phyloP scores from a whole-genome alignment of 768 basidiomycete species.

The Filobasidium floriforme region DNA sequence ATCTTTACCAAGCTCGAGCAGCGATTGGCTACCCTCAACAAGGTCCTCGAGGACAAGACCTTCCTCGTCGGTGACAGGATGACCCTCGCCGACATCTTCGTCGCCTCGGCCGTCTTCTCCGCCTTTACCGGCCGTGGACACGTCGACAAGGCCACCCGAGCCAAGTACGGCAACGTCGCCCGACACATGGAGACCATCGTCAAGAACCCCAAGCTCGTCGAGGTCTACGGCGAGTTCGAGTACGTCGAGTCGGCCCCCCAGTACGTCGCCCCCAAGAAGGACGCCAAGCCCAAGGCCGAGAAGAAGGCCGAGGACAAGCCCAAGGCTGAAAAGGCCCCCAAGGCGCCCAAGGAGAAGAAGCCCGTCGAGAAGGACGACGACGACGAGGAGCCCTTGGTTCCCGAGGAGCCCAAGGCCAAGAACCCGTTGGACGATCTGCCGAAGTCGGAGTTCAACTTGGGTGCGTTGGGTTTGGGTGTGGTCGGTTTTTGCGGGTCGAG shows the following conservation, averaged over 20 bases:
- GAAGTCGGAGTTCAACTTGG: constrained; percentile 47
- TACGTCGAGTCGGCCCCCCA: constrained; percentile 64
- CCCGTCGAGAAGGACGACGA: constrained; percentile 37
- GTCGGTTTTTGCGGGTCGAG: no score
- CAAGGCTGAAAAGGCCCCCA: constrained; percentile 34
- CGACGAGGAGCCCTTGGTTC: constrained; percentile 69
- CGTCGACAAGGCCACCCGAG: constrained; percentile 61
- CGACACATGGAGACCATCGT: constrained; percentile 79
- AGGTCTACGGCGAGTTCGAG: constrained; percentile 56
- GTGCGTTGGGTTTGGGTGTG: no score
- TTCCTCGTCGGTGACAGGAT: constrained; percentile 91
- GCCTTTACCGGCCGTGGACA: constrained; percentile 51
- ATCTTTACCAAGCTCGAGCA: constrained; percentile 46
- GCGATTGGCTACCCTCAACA: constrained; percentile 62
- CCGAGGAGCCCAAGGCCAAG: constrained; percentile 80
- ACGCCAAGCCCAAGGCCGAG: constrained; percentile 30
- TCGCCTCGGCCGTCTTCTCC: constrained; percentile 57
- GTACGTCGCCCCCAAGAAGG: constrained; percentile 68
- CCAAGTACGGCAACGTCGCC: constrained; percentile 64
- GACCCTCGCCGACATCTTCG: constrained; percentile 76
- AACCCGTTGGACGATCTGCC: constrained; percentile 90
- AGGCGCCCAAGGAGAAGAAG: constrained; percentile 40
- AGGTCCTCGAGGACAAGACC: constrained; percentile 66
- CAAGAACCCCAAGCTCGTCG: constrained; percentile 71
- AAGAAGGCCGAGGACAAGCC: constrained; percentile 24